Conservation (phyloP, 2,329 filamentous ascomycete genomes). For the Colletotrichum destructivum region DNA sequence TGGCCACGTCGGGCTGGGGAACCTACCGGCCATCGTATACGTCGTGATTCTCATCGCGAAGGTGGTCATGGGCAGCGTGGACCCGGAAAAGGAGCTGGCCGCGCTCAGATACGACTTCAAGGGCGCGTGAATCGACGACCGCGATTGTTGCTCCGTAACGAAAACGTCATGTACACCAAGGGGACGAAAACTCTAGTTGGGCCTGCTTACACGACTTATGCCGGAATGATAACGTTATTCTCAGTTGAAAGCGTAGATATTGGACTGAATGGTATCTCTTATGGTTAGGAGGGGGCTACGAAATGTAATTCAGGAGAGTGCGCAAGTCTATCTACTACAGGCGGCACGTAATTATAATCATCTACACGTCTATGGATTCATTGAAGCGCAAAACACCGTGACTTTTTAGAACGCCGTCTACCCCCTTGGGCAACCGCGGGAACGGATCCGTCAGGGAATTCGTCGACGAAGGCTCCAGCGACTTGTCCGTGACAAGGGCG, state of each 20-base stretch:
- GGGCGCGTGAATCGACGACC: constrained; percentile 65
- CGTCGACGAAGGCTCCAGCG: constrained; percentile 66
- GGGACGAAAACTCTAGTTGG: too few species aligned
- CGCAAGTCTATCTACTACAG: constrained; percentile 31
- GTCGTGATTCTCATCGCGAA: constrained; percentile 73
- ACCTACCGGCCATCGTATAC: constrained; percentile 72
- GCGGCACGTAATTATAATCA: constrained; percentile 18
- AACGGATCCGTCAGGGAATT: constrained; percentile 65
- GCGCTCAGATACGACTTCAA: constrained; percentile 77
- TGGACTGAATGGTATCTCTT: not conserved
- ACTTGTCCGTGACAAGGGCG: constrained; percentile 91
- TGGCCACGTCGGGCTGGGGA: constrained; percentile 62
- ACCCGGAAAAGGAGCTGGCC: constrained; percentile 76
- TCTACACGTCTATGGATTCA: constrained; percentile 84
- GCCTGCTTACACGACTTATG: constrained; percentile 30
- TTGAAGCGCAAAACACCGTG: constrained; percentile 94
- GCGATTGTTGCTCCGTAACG: not conserved
- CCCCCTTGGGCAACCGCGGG: constrained; percentile 79
- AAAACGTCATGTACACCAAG: not conserved
- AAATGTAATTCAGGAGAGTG: constrained; percentile 15
- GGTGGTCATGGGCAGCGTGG: constrained; percentile 76
- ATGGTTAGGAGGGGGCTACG: not conserved
- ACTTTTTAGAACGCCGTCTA: constrained; percentile 88
- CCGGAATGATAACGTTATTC: constrained; percentile 14
- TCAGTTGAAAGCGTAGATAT: not conserved